Percentiles rank a stretch among this genome's conserved stretches.
phyloP scores from a whole-genome alignment of 2,329 filamentous ascomycete genomes.

The Ophiobolus disseminans region DNA sequence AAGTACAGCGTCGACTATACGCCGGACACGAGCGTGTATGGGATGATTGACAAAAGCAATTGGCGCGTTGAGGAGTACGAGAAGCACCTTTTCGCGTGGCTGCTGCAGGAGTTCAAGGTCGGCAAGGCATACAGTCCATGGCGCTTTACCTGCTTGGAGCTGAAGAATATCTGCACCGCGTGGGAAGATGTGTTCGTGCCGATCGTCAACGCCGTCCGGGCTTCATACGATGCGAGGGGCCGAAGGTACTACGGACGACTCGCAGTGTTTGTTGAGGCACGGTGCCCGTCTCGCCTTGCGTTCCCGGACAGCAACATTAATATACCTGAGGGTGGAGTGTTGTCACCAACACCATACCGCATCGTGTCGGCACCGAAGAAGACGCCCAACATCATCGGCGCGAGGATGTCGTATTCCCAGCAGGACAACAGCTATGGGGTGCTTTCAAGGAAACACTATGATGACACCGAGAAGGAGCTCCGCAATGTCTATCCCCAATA shows the following conservation, averaged over 20 bases:
- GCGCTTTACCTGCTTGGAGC: slow-evolving; percentile 38
- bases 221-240: slow-evolving; percentile 36
- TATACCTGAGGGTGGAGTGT: slow-evolving; percentile 11
- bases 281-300: slow-evolving; percentile 35
- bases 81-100: slow-evolving; percentile 42
- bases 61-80: slow-evolving; percentile 40
- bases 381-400: not conserved
- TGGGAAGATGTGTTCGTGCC: slow-evolving; percentile 42
- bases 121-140: slow-evolving; percentile 38
- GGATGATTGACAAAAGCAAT: slow-evolving; percentile 32
- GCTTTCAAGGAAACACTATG: slow-evolving; percentile 30
- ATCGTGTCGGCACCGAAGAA: slow-evolving; percentile 23
- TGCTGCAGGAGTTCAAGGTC: slow-evolving; percentile 42
- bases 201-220: slow-evolving; percentile 37
- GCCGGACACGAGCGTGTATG: slow-evolving; percentile 14
- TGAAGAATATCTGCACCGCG: slow-evolving; percentile 32
- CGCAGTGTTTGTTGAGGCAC: slow-evolving; percentile 39
- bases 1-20: slow-evolving; percentile 17
- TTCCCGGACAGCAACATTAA: slow-evolving; percentile 40
- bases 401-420: not conserved
- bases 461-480: slow-evolving; percentile 37
- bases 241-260: slow-evolving; percentile 40
- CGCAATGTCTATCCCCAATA: slow-evolving; percentile 39
- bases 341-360: slow-evolving; percentile 32
- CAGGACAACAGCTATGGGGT: slow-evolving; percentile 4